phyloP scores from a whole-genome alignment of 2,329 filamentous ascomycete genomes.

The Penicillium palitans region DNA sequence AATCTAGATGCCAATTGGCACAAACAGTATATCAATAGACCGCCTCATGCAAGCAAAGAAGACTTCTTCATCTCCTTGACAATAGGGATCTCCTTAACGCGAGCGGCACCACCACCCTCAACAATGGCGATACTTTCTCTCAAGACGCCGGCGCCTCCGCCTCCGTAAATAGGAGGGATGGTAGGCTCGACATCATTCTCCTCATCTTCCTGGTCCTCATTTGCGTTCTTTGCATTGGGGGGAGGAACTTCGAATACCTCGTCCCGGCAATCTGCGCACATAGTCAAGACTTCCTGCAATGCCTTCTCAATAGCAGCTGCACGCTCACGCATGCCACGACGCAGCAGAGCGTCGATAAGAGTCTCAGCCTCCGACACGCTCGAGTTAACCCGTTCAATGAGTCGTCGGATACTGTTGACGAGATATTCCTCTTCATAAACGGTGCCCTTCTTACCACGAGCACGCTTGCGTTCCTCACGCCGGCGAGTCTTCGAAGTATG shows the following conservation, averaged over 20 bases:
- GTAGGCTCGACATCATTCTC: conserved; percentile 30
- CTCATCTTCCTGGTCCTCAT: conserved; percentile 23
- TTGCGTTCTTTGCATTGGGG: conserved; percentile 7
- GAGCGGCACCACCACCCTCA: conserved; percentile 35
- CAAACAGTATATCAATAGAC: not conserved
- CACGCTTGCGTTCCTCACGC: conserved; percentile 91
- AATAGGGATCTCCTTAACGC: conserved; percentile 48
- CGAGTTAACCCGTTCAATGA: conserved; percentile 78
- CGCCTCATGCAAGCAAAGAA: conserved; percentile 36
- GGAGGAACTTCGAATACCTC: conserved; percentile 64
- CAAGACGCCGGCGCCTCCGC: conserved; percentile 38
- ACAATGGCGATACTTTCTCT: conserved; percentile 44
- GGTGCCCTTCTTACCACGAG: conserved; percentile 90
- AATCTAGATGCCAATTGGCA: not conserved
- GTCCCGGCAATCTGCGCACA: conserved; percentile 64
- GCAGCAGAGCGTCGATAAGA: conserved; percentile 73
- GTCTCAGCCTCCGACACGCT: conserved; percentile 70
- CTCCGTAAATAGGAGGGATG: conserved; percentile 15
- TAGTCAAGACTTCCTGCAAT: conserved; percentile 70
- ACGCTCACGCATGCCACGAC: conserved; percentile 83
- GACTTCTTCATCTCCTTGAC: conserved; percentile 51
- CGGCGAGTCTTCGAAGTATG: conserved; percentile 84
- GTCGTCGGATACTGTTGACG: conserved; percentile 77
- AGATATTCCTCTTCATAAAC: conserved; percentile 99
- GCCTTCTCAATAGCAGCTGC: conserved; percentile 74